phyloP scores from a whole-genome alignment of 2,329 filamentous ascomycete species.

The Xylariaceae sp. region DNA sequence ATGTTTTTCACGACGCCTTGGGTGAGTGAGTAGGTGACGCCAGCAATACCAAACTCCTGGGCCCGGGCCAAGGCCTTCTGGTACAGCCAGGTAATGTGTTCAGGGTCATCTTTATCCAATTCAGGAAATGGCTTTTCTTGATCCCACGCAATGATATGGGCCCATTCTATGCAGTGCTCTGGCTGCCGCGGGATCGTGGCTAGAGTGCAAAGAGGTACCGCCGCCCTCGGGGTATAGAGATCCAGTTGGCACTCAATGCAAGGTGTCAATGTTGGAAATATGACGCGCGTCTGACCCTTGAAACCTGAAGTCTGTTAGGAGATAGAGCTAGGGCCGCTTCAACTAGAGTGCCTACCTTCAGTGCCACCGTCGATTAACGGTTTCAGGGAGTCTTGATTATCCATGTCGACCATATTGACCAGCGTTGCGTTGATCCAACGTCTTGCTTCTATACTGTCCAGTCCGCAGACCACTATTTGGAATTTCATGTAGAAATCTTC shows the following conservation, averaged over 20 bases:
- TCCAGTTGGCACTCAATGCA: conserved; percentile 98
- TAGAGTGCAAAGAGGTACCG: conserved; percentile 92
- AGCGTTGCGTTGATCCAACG: conserved; percentile 97
- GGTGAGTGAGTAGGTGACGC: conserved; percentile 91
- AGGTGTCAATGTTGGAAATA: conserved; percentile 85
- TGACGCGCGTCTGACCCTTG: conserved; percentile 92
- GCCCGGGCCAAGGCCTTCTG: conserved; percentile 76
- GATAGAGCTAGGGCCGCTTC: neutral
- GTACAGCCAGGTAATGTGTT: conserved; percentile 97
- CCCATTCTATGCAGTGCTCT: conserved; percentile 98
- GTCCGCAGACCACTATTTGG: conserved; percentile 83
- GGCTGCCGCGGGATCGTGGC: conserved; percentile 95
- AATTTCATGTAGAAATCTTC: conserved; percentile 97
- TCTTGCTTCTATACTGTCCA: conserved; percentile 96
- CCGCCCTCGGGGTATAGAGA: conserved; percentile 96
- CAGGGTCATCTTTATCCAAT: conserved; percentile 92
- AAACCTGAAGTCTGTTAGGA: conserved; percentile 55
- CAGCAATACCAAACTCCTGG: conserved; percentile 80
- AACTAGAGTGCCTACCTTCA: conserved; percentile 52
- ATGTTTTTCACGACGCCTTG: conserved; percentile 99
- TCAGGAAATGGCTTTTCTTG: conserved; percentile 73
- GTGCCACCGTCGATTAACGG: conserved; percentile 95
- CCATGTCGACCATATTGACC: conserved; percentile 80
- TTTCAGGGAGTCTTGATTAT: conserved; percentile 79
- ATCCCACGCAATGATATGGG: conserved; percentile 96